Percentiles rank a stretch among this genome's conserved stretches.
phyloP scores from a whole-genome alignment of 352 stramenopile species.

The Globisporangium polare region DNA sequence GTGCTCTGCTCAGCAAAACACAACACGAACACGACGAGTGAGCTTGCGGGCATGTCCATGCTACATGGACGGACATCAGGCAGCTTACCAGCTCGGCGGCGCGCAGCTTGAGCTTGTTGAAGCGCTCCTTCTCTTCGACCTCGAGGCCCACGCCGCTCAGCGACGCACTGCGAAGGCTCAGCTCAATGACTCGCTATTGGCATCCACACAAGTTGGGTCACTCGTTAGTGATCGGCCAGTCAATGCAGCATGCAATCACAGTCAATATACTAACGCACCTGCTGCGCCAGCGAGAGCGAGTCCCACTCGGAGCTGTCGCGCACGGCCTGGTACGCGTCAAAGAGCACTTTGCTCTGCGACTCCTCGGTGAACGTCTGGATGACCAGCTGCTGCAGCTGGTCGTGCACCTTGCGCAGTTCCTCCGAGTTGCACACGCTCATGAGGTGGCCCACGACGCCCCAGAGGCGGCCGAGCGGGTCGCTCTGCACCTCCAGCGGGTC shows the following conservation, averaged over 20 bases:
- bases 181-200: slow-evolving; percentile 83
- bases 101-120: slow-evolving; percentile 95
- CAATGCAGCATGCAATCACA: background rate
- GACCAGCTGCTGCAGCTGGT: slow-evolving; percentile 91
- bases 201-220: background rate
- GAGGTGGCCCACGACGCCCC: slow-evolving; percentile 95
- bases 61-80: background rate
- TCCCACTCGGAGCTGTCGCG: slow-evolving; percentile 59
- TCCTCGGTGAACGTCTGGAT: slow-evolving; percentile 91
- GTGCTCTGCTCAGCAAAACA: slow-evolving; percentile 58
- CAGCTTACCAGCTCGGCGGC: slow-evolving; percentile 81
- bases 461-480: slow-evolving; percentile 90
- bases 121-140: slow-evolving; percentile 87
- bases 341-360: slow-evolving; percentile 91
- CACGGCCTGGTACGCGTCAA: slow-evolving; percentile 85
- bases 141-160: slow-evolving; percentile 93
- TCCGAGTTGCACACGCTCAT: slow-evolving; percentile 97
- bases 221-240: background rate
- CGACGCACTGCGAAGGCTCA: slow-evolving; percentile 83
- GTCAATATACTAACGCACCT: slow-evolving; percentile 24
- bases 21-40: background rate
- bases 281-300: slow-evolving; percentile 51
- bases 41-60: background rate
- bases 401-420: slow-evolving; percentile 91
- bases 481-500: slow-evolving; percentile 91